phyloP scores from a whole-genome alignment of 768 basidiomycete species.

The Rhizopogon vesiculosus region DNA sequence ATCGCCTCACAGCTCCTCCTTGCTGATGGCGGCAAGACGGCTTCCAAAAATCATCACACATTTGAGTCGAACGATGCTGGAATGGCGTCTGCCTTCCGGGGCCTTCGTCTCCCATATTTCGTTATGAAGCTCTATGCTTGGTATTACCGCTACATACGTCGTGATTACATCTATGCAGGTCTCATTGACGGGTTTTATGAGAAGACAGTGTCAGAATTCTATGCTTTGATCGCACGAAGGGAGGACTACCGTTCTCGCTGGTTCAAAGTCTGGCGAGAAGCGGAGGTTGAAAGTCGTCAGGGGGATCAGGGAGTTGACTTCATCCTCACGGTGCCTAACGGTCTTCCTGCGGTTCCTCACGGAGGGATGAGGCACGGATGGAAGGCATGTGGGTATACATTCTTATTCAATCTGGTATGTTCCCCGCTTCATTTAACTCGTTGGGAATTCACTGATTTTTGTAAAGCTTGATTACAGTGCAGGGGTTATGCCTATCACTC shows the following conservation, averaged over 20 bases:
- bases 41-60: constrained; percentile 27
- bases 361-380: constrained; percentile 49
- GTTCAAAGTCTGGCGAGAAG: constrained; percentile 30
- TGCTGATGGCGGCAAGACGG: constrained; percentile 43
- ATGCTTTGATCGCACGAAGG: constrained; percentile 41
- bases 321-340: constrained; percentile 55
- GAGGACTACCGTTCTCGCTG: constrained; percentile 38
- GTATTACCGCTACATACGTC: constrained; percentile 47
- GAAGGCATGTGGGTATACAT: constrained; percentile 58
- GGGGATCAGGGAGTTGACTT: constrained; percentile 52
- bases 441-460: background rate
- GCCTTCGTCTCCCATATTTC: constrained; percentile 43
- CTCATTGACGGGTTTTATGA: constrained; percentile 43
- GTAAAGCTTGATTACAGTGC: constrained; percentile 39
- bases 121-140: constrained; percentile 43
- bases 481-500: constrained; percentile 41
- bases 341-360: constrained; percentile 56
- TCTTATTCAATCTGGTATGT: constrained; percentile 62
- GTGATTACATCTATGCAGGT: constrained; percentile 50
- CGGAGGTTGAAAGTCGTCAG: constrained; percentile 14
- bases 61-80: constrained; percentile 49
- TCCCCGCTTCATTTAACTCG: background rate
- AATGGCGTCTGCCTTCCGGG: constrained; percentile 32
- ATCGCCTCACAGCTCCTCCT: constrained; percentile 49
- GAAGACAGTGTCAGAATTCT: constrained; percentile 50